These are phyloP conservation scores for Podaxis pistillaris DNA, from an alignment of 768 basidiomycete species.

Conservation along the genomic window DNA sequence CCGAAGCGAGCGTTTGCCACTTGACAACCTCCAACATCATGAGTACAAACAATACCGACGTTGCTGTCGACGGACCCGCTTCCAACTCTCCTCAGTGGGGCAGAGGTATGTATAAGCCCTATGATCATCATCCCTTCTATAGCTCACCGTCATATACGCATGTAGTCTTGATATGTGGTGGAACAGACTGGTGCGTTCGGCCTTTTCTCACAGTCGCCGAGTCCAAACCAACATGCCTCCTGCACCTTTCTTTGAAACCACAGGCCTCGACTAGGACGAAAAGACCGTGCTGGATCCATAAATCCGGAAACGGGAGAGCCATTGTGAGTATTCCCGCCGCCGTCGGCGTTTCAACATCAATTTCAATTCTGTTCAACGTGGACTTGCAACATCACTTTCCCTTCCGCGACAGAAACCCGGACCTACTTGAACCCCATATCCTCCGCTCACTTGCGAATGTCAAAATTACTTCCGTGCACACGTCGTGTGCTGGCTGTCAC, in stretches of 20 bases:
- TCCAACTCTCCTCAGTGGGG: conserved; percentile 42
- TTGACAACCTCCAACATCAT: conserved; percentile 18
- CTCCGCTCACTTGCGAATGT: conserved; percentile 86
- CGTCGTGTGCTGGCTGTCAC: conserved; percentile 76
- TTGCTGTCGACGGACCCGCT: conserved; percentile 8
- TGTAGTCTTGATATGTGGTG: conserved; percentile 80
- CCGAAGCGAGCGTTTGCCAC: conserved; percentile 12
- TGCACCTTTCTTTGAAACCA: conserved; percentile 14
- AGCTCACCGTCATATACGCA: conserved; percentile 21
- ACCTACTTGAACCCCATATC: conserved; percentile 86
- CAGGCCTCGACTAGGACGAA: conserved; percentile 77
- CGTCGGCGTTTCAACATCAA: conserved; percentile 15
- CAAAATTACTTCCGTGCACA: conserved; percentile 67
- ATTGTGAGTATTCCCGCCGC: conserved; percentile 28
- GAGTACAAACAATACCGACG: conserved; percentile 11
- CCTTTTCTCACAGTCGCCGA: conserved; percentile 28
- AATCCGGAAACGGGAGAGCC: conserved; percentile 40
- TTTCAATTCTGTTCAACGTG: conserved; percentile 9
- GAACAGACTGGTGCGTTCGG: conserved; percentile 77
- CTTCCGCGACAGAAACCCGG: conserved; percentile 50
- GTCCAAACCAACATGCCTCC: conserved; percentile 21
- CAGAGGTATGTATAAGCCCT: conserved; percentile 28
- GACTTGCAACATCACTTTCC: conserved; percentile 3
- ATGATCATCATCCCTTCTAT: conserved; percentile 14
- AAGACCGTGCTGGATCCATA: conserved; percentile 55